Evolutionary conservation across 106 monocot genomes (phyloP).

Genomic region (Phalaenopsis equestris): DNA sequence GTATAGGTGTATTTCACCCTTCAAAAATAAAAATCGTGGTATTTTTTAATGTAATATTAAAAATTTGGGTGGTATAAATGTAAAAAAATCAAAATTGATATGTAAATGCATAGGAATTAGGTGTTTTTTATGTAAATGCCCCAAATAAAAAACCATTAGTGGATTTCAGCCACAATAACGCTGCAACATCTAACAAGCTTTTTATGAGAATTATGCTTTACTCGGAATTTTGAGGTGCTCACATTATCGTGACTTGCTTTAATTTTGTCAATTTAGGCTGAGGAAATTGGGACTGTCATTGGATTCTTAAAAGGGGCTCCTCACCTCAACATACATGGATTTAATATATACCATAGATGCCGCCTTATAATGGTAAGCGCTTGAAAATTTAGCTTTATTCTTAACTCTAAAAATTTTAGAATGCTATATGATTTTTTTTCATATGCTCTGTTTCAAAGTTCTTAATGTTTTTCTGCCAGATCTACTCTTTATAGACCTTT

Average conservation of each 20-base stretch:
- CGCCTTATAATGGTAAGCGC: slow-evolving; percentile 67
- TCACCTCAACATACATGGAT: slow-evolving; percentile 48
- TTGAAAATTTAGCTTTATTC: background rate
- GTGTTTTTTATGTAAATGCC: too few species aligned
- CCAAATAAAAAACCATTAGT: too few species aligned
- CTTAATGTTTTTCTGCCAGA: background rate
- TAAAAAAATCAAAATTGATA: too few species aligned
- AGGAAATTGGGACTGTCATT: slow-evolving; percentile 37
- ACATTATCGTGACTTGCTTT: background rate
- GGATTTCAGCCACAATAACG: too few species aligned
- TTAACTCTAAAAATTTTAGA: background rate
- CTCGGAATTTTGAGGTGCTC: too few species aligned
- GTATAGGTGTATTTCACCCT: too few species aligned
- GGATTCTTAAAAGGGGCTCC: slow-evolving; percentile 74
- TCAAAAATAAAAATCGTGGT: too few species aligned
- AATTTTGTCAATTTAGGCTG: slow-evolving; percentile 14
- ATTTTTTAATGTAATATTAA: too few species aligned
- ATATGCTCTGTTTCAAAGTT: background rate
- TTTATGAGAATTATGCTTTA: too few species aligned
- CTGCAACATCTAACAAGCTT: too few species aligned
- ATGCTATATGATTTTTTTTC: background rate
- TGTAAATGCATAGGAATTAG: too few species aligned
- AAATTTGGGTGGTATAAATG: too few species aligned
- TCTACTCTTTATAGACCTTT: background rate
- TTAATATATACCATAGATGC: slow-evolving; percentile 63